A percentile compares a stretch with the other conserved stretches of the same genome.
Conservation (phyloP, 495 filamentous ascomycete genomes). For the Apodospora peruviana region DNA sequence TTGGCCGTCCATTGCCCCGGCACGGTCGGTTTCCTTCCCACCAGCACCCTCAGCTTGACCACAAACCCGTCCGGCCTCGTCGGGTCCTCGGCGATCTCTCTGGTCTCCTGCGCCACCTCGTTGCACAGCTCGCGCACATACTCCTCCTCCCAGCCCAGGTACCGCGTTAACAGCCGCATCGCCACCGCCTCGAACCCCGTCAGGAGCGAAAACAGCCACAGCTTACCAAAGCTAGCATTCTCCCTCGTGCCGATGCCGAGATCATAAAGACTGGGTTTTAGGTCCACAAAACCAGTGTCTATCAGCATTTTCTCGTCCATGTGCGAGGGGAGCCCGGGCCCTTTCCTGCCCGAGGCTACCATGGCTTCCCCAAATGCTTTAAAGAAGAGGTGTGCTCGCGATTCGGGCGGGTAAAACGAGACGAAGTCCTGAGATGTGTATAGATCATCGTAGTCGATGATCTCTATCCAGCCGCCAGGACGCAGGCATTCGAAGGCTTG, state of each 20-base stretch:
- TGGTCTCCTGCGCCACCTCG: conserved; percentile 47
- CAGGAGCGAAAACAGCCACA: conserved; percentile 58
- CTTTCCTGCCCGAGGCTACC: conserved; percentile 39
- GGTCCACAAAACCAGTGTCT: conserved; percentile 57
- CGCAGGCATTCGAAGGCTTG: conserved; percentile 56
- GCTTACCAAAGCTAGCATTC: conserved; percentile 54
- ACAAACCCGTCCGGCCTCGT: conserved; percentile 35
- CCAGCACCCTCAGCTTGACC: conserved; percentile 47
- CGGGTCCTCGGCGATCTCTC: conserved; percentile 38
- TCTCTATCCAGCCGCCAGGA: conserved; percentile 62
- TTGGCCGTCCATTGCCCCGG: conserved; percentile 21
- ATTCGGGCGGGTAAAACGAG: conserved; percentile 33
- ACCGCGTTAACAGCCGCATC: conserved; percentile 55
- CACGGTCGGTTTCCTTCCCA: conserved; percentile 48
- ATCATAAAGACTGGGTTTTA: conserved; percentile 46
- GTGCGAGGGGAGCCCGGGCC: conserved; percentile 49
- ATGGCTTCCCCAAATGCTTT: conserved; percentile 37
- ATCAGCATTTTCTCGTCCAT: conserved; percentile 45
- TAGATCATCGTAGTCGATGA: conserved; percentile 49
- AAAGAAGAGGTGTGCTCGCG: conserved; percentile 27
- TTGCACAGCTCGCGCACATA: conserved; percentile 52
- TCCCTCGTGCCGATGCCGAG: conserved; percentile 55
- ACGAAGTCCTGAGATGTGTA: conserved; percentile 31
- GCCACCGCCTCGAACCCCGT: conserved; percentile 60
- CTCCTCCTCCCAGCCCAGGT: conserved; percentile 50